Conservation (phyloP, 2,329 filamentous ascomycete species). For the Apiospora saccharicola region DNA sequence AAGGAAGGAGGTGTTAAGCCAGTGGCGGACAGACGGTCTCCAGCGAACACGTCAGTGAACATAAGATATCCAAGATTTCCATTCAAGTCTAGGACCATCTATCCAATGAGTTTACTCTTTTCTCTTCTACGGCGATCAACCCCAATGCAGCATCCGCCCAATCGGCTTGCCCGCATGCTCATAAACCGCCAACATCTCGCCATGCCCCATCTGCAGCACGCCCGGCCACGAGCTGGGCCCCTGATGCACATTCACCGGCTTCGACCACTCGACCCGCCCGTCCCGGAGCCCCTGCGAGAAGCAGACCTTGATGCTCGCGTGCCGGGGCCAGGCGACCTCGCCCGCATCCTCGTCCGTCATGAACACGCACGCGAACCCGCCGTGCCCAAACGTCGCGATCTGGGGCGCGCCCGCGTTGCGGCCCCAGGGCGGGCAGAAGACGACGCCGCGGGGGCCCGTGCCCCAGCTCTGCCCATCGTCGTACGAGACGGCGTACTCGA, state of each 20-base stretch:
- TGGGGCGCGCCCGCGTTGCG: constrained; percentile 55
- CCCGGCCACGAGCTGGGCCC: constrained; percentile 49
- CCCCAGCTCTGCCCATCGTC: constrained; percentile 52
- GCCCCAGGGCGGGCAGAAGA: constrained; percentile 47
- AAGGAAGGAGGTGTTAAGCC: no score
- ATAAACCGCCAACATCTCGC: constrained; percentile 42
- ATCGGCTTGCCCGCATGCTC: constrained; percentile 40
- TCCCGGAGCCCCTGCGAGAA: constrained; percentile 44
- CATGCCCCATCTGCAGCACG: constrained; percentile 38
- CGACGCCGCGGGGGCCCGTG: constrained; percentile 45
- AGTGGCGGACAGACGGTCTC: background rate
- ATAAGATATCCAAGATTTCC: no score
- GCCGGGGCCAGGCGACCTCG: constrained; percentile 46
- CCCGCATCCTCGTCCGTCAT: constrained; percentile 54
- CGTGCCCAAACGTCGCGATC: constrained; percentile 49
- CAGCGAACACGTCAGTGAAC: background rate
- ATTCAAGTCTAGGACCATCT: background rate
- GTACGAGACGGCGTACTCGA: constrained; percentile 54
- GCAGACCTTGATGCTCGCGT: constrained; percentile 50
- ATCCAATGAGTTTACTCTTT: background rate
- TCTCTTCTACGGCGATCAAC: background rate
- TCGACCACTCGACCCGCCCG: constrained; percentile 46
- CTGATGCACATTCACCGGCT: constrained; percentile 40
- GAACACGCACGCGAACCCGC: constrained; percentile 51
- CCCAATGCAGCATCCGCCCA: constrained; percentile 36